Base-by-base conservation (phyloP, 2,329 filamentous ascomycete genomes). In the Diaporthe sp. region DNA sequence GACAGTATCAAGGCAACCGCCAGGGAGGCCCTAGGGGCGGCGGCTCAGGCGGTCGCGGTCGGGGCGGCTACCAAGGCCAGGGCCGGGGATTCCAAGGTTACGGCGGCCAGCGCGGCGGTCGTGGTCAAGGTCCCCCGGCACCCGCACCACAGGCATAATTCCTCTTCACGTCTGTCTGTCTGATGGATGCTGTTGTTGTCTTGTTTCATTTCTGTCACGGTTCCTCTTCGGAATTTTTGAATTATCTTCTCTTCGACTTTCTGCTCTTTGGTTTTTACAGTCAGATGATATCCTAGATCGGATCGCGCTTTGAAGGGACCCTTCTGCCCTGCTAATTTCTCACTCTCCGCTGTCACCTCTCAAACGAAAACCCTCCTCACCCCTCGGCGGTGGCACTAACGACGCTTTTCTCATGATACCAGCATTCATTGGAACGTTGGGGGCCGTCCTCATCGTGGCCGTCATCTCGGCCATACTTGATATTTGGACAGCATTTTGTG, bases 1-100 rank as follows among this genome's bases (percentile, higher is more conserved):
- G 85, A 83, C 65, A 83, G 83, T 86, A 84, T 77, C 84, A 85
- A 78, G 82, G 84, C 53, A 83, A 77, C 51, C 76, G 85, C 60
- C 82, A 84, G 44, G 71, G 71, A n/a, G 71, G 58, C 22, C 34
- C 57, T 6, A 15, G 53, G 47, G 84, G 83, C 68, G 81, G 82
- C 71, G 83, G 82, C 55, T 80, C 83, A n/a, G 84, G 83, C 51
- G 84, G 84, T 57, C 80, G 79, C 63, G 79, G 80, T 57, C 80
- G 80, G 65, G 80, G 78, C 55, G 80, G 80, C 51, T 82, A 83
- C 70, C 81, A 78, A 39, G 78, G 63, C 74, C 76, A 79, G 49
- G 57, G 76, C 9, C 78, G 78, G n/a, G 71, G 75, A 4, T 79
- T 79, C 57, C 80, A 82, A 63, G 81, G 81, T 75, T 83, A 82